These are phyloP conservation scores for Ustilago shanxiensis DNA, from an alignment of 1,284 basidiomycete species.

Conservation along the genomic window DNA sequence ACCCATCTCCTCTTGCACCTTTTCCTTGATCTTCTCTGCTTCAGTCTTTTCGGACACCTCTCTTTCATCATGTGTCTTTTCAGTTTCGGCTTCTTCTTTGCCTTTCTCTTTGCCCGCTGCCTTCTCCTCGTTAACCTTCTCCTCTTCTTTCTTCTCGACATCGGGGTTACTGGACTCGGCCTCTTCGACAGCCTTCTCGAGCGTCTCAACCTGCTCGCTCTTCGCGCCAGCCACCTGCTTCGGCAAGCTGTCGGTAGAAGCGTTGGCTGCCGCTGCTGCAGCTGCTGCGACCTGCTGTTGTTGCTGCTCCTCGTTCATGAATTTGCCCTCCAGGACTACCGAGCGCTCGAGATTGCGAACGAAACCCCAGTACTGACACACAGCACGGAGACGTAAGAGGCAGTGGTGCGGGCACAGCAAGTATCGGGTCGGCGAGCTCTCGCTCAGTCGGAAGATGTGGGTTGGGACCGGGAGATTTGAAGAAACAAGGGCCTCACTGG, in stretches of 20 bases:
- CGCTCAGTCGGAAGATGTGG: conserved; percentile 67
- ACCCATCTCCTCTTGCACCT: conserved; percentile 23
- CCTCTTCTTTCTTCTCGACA: conserved; percentile 12
- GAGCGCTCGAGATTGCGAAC: conserved; percentile 66
- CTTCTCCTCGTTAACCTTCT: conserved; percentile 12
- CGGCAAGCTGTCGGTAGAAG: conserved; percentile 21
- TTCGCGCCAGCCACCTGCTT: conserved; percentile 19
- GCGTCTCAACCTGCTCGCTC: conserved; percentile 30
- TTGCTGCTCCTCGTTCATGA: conserved; percentile 50
- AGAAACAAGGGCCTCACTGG: conserved; percentile 5
- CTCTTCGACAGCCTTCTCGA: conserved; percentile 44
- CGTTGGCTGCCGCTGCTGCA: conserved; percentile 13
- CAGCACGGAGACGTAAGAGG: conserved; percentile 60
- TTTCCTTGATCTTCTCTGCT: conserved; percentile 44
- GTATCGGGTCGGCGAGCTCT: conserved; percentile 59
- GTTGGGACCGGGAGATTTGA: conserved; percentile 60
- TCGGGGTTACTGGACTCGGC: conserved; percentile 16
- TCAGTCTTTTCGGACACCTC: conserved; percentile 28
- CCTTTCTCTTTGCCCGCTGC: neutral
- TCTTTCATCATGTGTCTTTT: neutral
- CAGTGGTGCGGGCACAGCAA: conserved; percentile 68
- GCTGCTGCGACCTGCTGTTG: neutral
- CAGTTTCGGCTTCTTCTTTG: conserved; percentile 3
- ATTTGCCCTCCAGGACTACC: conserved; percentile 67
- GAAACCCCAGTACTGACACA: conserved; percentile 68